Percentiles rank a stretch among this genome's conserved stretches.
Conservation (phyloP, 2,329 filamentous ascomycete species). For the Hypoxylon sp. region DNA sequence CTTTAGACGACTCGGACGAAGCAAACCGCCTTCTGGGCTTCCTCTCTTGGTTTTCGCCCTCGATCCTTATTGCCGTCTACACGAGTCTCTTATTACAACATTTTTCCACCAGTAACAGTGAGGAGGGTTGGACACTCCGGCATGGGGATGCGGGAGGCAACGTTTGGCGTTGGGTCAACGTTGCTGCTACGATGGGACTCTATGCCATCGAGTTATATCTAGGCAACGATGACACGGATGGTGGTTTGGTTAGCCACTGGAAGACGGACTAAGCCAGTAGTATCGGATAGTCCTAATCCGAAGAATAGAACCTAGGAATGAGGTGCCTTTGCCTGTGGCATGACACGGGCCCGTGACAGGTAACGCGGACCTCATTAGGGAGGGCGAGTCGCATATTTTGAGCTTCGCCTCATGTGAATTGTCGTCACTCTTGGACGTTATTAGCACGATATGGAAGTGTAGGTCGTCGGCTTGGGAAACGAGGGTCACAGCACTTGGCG, state of each 20-base stretch:
- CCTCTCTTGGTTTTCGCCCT: slow-evolving; percentile 93
- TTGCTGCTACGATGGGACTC: slow-evolving; percentile 86
- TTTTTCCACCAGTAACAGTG: slow-evolving; percentile 81
- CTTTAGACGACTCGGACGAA: slow-evolving; percentile 85
- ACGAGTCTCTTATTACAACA: slow-evolving; percentile 96
- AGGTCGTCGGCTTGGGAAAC: slow-evolving; percentile 44
- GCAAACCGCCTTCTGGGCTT: slow-evolving; percentile 84
- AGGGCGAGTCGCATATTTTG: slow-evolving; percentile 25
- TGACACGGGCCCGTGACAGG: slow-evolving; percentile 16
- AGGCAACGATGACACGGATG: slow-evolving; percentile 83
- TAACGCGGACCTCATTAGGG: slow-evolving; percentile 24
- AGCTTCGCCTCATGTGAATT: slow-evolving; percentile 21
- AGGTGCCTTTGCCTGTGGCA: slow-evolving; percentile 26
- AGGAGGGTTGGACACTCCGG: slow-evolving; percentile 84
- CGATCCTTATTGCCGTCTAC: slow-evolving; percentile 94
- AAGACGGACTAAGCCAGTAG: slow-evolving; percentile 76
- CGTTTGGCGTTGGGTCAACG: slow-evolving; percentile 92
- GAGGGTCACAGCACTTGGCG: slow-evolving; percentile 50
- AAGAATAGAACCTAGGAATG: slow-evolving; percentile 5
- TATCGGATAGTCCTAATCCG: background rate
- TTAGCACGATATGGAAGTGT: slow-evolving; percentile 39
- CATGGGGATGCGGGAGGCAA: slow-evolving; percentile 86
- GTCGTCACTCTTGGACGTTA: slow-evolving; percentile 34
- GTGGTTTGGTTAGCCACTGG: slow-evolving; percentile 82
- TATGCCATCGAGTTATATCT: slow-evolving; percentile 93